phyloP scores from a whole-genome alignment of 1,284 basidiomycete genomes.

The Lentinula novae-zelandiae region DNA sequence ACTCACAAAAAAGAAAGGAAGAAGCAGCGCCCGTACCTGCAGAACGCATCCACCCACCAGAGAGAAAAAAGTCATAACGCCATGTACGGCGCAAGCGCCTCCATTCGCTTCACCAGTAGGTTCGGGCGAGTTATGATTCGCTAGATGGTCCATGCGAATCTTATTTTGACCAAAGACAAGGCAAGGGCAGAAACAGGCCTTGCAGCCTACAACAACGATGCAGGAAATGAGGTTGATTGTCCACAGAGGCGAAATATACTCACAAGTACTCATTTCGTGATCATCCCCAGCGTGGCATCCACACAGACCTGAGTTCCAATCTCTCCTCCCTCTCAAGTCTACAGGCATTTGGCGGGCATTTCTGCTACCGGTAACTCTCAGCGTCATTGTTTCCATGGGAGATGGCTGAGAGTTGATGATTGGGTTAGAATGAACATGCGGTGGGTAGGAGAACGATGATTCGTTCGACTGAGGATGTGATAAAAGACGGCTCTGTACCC shows the following conservation, averaged over 20 bases:
- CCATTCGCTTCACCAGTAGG: conserved; percentile 20
- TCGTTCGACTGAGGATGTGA: background rate
- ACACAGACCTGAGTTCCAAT: conserved; percentile 13
- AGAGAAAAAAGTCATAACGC: conserved; percentile 20
- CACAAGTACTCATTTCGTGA: conserved; percentile 6
- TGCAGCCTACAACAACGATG: conserved; percentile 17
- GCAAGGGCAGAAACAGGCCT: conserved; percentile 32
- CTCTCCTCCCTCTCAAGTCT: conserved; percentile 1
- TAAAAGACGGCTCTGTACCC: background rate
- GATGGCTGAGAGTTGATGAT: background rate
- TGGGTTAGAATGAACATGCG: background rate
- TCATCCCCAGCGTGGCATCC: conserved; percentile 6
- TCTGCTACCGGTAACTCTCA: conserved; percentile 1
- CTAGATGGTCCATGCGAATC: conserved; percentile 33
- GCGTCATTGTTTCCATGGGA: background rate
- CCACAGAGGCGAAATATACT: background rate
- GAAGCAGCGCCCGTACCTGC: conserved; percentile 28
- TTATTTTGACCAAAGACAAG: conserved; percentile 34
- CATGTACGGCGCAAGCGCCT: conserved; percentile 9
- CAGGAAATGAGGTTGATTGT: background rate
- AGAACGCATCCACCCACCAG: conserved; percentile 35
- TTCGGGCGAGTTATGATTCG: conserved; percentile 28
- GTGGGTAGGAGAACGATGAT: background rate
- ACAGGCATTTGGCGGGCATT: conserved; percentile 7
- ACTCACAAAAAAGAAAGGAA: background rate